phyloP scores from a whole-genome alignment of 495 filamentous ascomycete species.

The Physcia stellaris region DNA sequence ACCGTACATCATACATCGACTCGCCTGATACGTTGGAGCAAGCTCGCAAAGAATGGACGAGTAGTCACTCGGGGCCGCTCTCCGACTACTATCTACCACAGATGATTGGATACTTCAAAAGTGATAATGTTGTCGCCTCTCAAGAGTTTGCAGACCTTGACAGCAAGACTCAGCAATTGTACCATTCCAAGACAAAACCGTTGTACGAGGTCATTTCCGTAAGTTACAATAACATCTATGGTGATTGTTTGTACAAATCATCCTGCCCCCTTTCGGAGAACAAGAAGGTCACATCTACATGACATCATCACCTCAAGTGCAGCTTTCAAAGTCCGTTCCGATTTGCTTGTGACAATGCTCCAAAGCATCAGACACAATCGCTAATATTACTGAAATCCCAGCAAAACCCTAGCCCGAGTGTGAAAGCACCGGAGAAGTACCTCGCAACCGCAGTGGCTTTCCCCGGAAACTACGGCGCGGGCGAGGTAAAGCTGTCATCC shows the following conservation, averaged over 20 bases:
- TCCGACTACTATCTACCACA: constrained; percentile 22
- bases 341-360: too few species aligned
- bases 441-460: constrained; percentile 20
- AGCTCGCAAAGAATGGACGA: constrained; percentile 34
- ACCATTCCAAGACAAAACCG: constrained; percentile 31
- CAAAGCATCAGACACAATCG: constrained; percentile 67
- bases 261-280: too few species aligned
- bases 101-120: constrained; percentile 42
- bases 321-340: constrained; percentile 49
- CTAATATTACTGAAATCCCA: constrained; percentile 13
- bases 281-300: too few species aligned
- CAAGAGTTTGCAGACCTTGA: constrained; percentile 34
- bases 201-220: constrained; percentile 29
- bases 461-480: constrained; percentile 24
- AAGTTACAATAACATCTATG: neutral
- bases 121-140: constrained; percentile 21
- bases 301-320: too few species aligned
- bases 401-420: constrained; percentile 52
- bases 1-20: constrained; percentile 16
- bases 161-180: constrained; percentile 21
- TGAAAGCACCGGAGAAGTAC: constrained; percentile 24
- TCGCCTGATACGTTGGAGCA: constrained; percentile 21
- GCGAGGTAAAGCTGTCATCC: constrained; percentile 40
- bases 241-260: too few species aligned
- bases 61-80: constrained; percentile 33